Evolutionary conservation across 1,284 basidiomycete genomes (phyloP).

Genomic region (Microbotryum violaceum): DNA sequence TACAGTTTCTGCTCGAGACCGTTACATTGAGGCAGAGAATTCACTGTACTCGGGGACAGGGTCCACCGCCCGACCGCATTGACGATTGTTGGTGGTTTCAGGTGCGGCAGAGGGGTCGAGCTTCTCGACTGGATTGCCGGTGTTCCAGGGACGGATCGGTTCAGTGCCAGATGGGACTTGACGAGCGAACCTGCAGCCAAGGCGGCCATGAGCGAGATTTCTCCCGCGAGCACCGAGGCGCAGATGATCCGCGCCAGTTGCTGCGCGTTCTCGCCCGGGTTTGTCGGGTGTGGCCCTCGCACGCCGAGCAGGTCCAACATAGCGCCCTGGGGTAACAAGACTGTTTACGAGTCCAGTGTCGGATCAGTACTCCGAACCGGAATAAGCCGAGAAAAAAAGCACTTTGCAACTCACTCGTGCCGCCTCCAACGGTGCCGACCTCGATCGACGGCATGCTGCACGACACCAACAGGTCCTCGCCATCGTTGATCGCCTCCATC

Average conservation of each 20-base stretch:
- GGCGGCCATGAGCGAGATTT: constrained; percentile 71
- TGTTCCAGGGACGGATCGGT: constrained; percentile 38
- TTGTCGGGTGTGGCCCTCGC: constrained; percentile 70
- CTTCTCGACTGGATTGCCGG: too few species aligned
- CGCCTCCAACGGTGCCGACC: constrained; percentile 92
- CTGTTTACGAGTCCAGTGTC: constrained; percentile 28
- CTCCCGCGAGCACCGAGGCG: constrained; percentile 88
- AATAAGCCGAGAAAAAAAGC: constrained; percentile 20
- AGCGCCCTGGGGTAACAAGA: constrained; percentile 77
- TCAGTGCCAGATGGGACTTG: constrained; percentile 50
- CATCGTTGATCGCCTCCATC: constrained; percentile 94
- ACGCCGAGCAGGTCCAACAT: constrained; percentile 88
- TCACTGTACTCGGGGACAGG: too few species aligned
- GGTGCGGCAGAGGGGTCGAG: too few species aligned
- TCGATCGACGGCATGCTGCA: constrained; percentile 93
- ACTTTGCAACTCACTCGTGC: constrained; percentile 51
- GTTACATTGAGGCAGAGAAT: too few species aligned
- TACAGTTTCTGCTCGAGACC: too few species aligned
- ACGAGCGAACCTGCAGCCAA: constrained; percentile 63
- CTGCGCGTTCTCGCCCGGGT: constrained; percentile 79
- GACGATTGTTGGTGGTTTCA: too few species aligned
- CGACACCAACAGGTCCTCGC: constrained; percentile 82
- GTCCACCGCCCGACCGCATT: too few species aligned
- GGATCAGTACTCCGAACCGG: neutral
- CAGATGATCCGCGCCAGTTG: constrained; percentile 78